phyloP scores from a whole-genome alignment of 2,329 filamentous ascomycete genomes.

The Colletotrichum viniferum region DNA sequence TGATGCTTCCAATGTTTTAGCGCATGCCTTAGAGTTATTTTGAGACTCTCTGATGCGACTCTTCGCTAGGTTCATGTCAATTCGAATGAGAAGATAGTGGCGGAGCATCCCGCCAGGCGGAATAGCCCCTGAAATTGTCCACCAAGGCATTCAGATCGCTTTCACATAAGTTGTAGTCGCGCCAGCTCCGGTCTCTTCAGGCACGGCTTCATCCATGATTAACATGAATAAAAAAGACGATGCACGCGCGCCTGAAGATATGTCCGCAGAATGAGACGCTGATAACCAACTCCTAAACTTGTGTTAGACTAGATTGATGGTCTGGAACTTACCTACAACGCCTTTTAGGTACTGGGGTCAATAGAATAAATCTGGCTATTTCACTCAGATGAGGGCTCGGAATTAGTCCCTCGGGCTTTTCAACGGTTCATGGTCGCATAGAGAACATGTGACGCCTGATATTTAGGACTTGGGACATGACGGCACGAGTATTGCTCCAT shows the following conservation, averaged over 20 bases:
- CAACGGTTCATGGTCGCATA: not conserved
- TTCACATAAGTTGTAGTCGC: not conserved
- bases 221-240: fast-evolving
- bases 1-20: not conserved
- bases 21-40: not conserved
- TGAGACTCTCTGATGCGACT: not conserved
- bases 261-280: fast-evolving
- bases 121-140: not conserved
- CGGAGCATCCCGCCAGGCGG: not conserved
- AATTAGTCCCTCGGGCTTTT: not conserved
- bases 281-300: not conserved
- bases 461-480: not conserved
- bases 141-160: not conserved
- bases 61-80: not conserved
- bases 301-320: not conserved
- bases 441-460: not conserved
- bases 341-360: not conserved
- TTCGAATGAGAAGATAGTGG: not conserved
- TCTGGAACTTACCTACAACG: not conserved
- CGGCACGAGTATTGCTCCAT: not conserved
- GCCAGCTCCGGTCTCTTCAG: not conserved
- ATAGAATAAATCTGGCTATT: not conserved
- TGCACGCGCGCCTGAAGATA: not conserved
- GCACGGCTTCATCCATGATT: not conserved
- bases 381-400: not conserved